Evolutionary conservation across 495 filamentous ascomycete species (phyloP), one percentile per base, ranked within the genome.

Genomic region (Pyrenula massariospora): DNA sequence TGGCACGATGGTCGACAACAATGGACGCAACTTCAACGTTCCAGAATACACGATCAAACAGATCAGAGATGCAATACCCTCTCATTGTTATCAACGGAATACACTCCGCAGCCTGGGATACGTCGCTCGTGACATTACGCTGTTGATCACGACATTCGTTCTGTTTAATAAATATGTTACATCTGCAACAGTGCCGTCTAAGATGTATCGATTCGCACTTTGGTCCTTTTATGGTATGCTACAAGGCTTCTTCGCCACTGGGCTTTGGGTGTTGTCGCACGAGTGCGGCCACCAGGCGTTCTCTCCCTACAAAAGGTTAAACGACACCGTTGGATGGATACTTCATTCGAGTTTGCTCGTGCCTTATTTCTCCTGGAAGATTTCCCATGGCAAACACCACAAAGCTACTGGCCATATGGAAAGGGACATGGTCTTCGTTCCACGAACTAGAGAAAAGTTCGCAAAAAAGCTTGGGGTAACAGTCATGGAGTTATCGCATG

Each of bases 241-340:
- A 23, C 87, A 92, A 66, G 88, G 89, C 50, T 77, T 89, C 25
- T 85, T 86, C 65, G 85, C 78, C 54, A 92, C 89, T 24, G 89
- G 88, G 52, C 63, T 89, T 22, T 94, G 89, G 89, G 85, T 93
- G 51, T 71, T 94, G 50, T 87, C 88, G 20, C 89, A 93, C 69
- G 89, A 94, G 73, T 93, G 88, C 66, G 89, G 89, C 58, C 89
- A 95, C 60, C 81, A 83, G 48, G 78, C 83, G 3, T 89, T 89
- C 76, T 88, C 85, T 5, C 63, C 74, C 2, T 78, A 74, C 60
- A 76, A 78, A 59, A 66, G 47, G 24, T 68, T 87, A 31, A 89
- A 89, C 60, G 79, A 85, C 59, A 76, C 79, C 57, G 78, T 87
- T 56, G 85, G 85, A 24, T 84, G 83, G 79, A 70, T 84, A 56